Conservation (phyloP, 2,329 filamentous ascomycete species). For the Colletotrichum lupini region DNA sequence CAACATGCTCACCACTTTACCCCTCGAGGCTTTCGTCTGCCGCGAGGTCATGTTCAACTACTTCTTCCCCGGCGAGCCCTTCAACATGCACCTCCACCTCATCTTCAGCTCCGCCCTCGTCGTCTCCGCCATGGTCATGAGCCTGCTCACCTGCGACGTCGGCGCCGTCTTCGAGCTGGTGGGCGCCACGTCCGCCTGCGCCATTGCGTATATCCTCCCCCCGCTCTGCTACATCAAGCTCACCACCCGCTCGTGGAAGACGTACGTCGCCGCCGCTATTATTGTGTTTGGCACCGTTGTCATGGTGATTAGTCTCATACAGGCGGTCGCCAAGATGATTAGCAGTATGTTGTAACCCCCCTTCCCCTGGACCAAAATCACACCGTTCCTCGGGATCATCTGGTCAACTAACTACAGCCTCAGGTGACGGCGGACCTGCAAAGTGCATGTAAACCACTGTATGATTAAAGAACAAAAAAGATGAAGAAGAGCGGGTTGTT, state of each 20-base stretch:
- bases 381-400: background rate
- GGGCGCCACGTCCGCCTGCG: constrained; percentile 92
- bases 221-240: constrained; percentile 96
- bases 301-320: constrained; percentile 82
- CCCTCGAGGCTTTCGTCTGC: constrained; percentile 97
- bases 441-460: constrained; percentile 32
- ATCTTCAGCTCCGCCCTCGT: constrained; percentile 88
- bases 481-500: background rate
- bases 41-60: constrained; percentile 96
- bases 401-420: background rate
- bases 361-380: too few species aligned
- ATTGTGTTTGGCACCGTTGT: constrained; percentile 84
- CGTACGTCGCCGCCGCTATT: constrained; percentile 76
- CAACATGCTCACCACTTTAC: constrained; percentile 98
- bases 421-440: constrained; percentile 27
- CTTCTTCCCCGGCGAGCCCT: constrained; percentile 75
- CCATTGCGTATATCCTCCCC: constrained; percentile 93
- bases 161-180: constrained; percentile 96
- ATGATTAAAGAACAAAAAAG: constrained; percentile 2
- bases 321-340: constrained; percentile 77
- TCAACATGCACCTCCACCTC: constrained; percentile 85
- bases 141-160: constrained; percentile 90
- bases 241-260: constrained; percentile 80
- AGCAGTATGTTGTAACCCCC: constrained; percentile 47
- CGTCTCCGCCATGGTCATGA: constrained; percentile 79